A percentile compares a stretch with the other conserved stretches of the same genome.
Evolutionary conservation across 164 flowering plant species (phyloP).

Genomic region (Dillenia suffruticosa): DNA sequence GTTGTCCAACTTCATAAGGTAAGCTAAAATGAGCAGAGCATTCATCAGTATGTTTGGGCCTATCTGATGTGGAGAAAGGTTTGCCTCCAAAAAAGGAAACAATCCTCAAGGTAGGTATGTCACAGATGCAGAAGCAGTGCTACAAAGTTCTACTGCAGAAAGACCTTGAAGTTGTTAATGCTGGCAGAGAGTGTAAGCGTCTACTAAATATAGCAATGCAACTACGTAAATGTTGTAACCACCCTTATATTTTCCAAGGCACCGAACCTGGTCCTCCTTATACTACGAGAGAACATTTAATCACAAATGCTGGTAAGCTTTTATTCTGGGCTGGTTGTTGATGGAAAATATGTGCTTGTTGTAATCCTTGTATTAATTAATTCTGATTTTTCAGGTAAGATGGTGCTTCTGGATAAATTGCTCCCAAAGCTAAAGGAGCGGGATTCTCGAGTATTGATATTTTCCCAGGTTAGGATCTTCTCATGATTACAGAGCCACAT

Average conservation of each 20-base stretch:
- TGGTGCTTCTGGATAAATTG: conserved; percentile 97
- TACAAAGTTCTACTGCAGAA: conserved; percentile 89
- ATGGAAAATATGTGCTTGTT: neutral
- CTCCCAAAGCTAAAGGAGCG: conserved; percentile 96
- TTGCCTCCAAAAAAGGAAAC: conserved; percentile 99
- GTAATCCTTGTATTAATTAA: neutral
- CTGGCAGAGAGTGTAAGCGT: conserved; percentile 99
- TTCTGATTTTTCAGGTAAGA: conserved; percentile 61
- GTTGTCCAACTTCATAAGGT: conserved; percentile 99
- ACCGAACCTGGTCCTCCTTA: conserved; percentile 99
- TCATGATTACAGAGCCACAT: too few relatives aligned
- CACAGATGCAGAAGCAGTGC: conserved; percentile 93
- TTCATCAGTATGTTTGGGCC: too few relatives aligned
- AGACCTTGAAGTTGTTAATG: conserved; percentile 99
- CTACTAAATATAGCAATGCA: conserved; percentile 98
- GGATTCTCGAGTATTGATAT: conserved; percentile 94
- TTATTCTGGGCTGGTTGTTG: neutral
- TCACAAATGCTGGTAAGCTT: conserved; percentile 77
- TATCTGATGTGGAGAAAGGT: conserved; percentile 96
- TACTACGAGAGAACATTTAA: conserved; percentile 91
- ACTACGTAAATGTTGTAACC: conserved; percentile 96
- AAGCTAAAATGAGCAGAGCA: neutral
- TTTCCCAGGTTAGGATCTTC: conserved; percentile 70
- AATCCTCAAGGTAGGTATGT: conserved; percentile 99
- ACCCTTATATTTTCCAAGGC: conserved; percentile 98